Conservation (phyloP, 179 eudicot genomes). For the Vitellaria paradoxa region DNA sequence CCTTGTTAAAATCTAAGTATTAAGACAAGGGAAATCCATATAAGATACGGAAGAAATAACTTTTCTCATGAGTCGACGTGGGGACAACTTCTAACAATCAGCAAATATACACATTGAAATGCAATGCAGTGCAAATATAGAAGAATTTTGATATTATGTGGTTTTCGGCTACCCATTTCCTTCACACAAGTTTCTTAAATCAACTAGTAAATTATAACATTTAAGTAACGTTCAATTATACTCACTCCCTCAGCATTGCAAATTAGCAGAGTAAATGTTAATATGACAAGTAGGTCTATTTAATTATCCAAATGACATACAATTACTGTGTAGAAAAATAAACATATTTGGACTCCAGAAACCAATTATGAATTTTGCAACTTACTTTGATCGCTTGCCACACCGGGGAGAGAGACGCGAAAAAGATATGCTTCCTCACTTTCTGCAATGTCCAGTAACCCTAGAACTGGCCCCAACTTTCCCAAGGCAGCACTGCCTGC, state of each 20-base stretch:
- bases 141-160: not conserved
- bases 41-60: not conserved
- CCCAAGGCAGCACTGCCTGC: conserved; percentile 67
- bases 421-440: conserved; percentile 50
- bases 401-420: conserved; percentile 79
- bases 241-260: not conserved
- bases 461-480: conserved; percentile 45
- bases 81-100: not conserved
- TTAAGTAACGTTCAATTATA: not conserved
- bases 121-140: not conserved
- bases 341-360: not conserved
- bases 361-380: not conserved
- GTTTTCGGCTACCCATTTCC: not conserved
- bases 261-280: not conserved
- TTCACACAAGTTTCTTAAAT: not conserved
- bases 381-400: conserved; percentile 48
- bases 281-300: not conserved
- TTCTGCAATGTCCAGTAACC: conserved; percentile 60
- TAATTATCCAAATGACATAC: not conserved
- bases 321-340: not conserved
- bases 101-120: not conserved
- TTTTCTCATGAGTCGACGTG: no score
- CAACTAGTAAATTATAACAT: not conserved
- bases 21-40: no score
- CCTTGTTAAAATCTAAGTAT: no score